Percentiles rank a stretch among this genome's conserved stretches.
phyloP scores from a whole-genome alignment of 352 stramenopile genomes.

The Globisporangium solare region DNA sequence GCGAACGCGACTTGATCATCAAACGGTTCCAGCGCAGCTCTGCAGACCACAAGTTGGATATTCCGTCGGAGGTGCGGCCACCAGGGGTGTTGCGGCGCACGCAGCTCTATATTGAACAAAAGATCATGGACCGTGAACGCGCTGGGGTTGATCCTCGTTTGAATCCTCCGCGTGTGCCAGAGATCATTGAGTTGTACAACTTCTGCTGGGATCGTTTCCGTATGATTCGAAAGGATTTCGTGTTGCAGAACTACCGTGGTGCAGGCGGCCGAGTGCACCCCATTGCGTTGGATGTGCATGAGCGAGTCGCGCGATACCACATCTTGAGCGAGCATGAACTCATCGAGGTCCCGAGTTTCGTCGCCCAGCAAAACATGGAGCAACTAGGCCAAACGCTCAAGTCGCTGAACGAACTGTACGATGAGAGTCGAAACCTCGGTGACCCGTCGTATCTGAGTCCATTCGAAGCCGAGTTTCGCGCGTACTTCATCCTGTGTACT shows the following conservation, averaged over 20 bases:
- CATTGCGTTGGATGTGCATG: conserved; percentile 90
- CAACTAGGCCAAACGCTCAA: conserved; percentile 86
- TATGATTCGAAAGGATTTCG: conserved; percentile 96
- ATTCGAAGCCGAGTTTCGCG: conserved; percentile 83
- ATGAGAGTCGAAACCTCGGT: conserved; percentile 68
- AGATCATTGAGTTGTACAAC: conserved; percentile 92
- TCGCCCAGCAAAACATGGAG: conserved; percentile 88
- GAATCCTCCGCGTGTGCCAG: conserved; percentile 55
- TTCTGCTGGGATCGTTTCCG: conserved; percentile 96
- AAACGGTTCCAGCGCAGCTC: conserved; percentile 87
- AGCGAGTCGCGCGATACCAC: conserved; percentile 94
- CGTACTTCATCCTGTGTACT: conserved; percentile 84
- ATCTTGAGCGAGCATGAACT: conserved; percentile 94
- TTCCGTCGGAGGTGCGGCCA: conserved; percentile 73
- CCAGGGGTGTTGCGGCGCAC: conserved; percentile 71
- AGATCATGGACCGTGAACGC: conserved; percentile 81
- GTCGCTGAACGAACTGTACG: conserved; percentile 85
- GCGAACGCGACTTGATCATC: conserved; percentile 69
- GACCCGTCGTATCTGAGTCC: conserved; percentile 58
- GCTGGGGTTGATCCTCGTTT: conserved; percentile 65
- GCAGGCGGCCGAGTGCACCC: conserved; percentile 89
- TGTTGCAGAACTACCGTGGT: conserved; percentile 95
- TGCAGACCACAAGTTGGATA: conserved; percentile 83
- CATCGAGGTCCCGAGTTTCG: conserved; percentile 74
- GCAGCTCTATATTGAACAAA: conserved; percentile 80